Base-by-base conservation (phyloP, 2,329 filamentous ascomycete species). In the Knufia fluminis region DNA sequence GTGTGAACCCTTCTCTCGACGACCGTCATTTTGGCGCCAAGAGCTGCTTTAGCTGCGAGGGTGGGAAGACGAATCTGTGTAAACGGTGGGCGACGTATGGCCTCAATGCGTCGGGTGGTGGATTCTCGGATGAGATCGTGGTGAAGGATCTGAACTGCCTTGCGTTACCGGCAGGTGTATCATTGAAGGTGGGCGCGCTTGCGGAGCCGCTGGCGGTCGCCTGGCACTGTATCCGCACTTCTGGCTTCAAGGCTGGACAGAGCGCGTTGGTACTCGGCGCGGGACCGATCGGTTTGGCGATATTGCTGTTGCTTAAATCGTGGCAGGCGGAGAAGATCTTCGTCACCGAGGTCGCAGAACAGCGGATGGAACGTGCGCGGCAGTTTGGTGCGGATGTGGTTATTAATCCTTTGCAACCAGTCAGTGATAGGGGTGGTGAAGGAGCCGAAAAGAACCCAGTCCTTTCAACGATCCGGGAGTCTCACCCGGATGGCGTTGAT, bases 1-100 rank as follows among this genome's bases (percentile, higher is more conserved):
- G 63, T 3, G 61, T 68, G 26, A 31, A 14, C 14, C 28, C 28
- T 31, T 7, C 28, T 14, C 14, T 7, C 28, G 28, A 31, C 28
- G 7, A 31, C 28, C 28, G 28, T 14, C 28, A 31, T 14, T 31
- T 7, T 14, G 28, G 14, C 7, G 7, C 28, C 28, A 14, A 31
- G 28, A 7, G 7, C 14, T 31, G 28, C 28, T 7, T 7, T 7
- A 7, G 7, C 14, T 31, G 28, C 28, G 14, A 31, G 28, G 14
- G 14, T 14, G 28, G 14, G 28, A 31, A 31, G 28, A 7, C 7
- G 7, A 31, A 31, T 14, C 7, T 31, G 7, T 31, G 28, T 14
- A 14, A 31, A 7, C 7, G 28, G 28, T 7, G 7, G 7, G 28
- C 28, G 28, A 31, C 28, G 14, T 7, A 7, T 14, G 28, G 28